Base-by-base conservation (phyloP, 257 asterid genomes). In the Cinchona pubescens region DNA sequence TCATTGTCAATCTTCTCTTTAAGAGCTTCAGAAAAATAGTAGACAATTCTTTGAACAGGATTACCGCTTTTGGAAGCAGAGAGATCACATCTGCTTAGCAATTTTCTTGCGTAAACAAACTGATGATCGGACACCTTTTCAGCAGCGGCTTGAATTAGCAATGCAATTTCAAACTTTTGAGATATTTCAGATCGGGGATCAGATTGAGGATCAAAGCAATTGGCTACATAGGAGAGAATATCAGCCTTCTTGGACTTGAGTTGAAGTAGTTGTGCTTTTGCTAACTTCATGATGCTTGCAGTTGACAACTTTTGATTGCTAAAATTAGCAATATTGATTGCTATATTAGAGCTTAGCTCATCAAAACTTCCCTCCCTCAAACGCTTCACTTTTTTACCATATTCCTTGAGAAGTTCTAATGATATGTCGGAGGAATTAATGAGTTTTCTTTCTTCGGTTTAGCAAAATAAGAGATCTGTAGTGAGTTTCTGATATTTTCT, bases 71-170 rank as follows among this genome's bases (percentile, higher is more conserved):
- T 58, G 0, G 83, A 82, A 75, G 86, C 76, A 35, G 67, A 64
- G 35, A 49, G 27, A 0, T 82, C 80, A 27, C 86, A 83, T 46
- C 51, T 37, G 13, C 30, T 37, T 18, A 83, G 86, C 53, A 83
- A 42, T 40, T 61, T 79, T 19, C 40, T 67, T 11, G 86, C 92
- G 2, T 71, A 76, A 40, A 77, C 82, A 68, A 77, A 86, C 64
- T 79, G 78, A 38, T 80, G 71, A 37, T 67, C 73, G 2, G 83
- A 76, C 10, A 89, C 77, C 23, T 82, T 83, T 78, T 90, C 90
- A 15, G 87, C 89, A n/a, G 88, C 83, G 1, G 83, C 85, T 5
- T 86, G 91, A 58, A 90, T 88, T 67, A 62, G 48, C 29, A 79
- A 77, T 30, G 87, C 79, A 15, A 90, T 89, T 3, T 81, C 66